Evolutionary conservation across 345 rosid genomes (phyloP).

Genomic region (Capsella bursapastoris): DNA sequence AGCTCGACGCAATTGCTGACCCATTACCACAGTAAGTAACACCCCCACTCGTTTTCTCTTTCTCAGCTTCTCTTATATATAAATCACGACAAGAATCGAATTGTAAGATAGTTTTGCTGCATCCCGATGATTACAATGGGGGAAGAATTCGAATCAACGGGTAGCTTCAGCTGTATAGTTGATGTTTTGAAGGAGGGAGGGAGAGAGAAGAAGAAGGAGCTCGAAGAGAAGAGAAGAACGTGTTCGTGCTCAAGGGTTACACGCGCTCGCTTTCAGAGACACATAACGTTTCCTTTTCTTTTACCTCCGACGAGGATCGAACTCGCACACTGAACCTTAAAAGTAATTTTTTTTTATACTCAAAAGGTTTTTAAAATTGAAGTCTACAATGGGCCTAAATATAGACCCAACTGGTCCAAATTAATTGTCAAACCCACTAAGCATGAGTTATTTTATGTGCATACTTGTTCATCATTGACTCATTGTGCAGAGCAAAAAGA

Average conservation of each 20-base stretch:
- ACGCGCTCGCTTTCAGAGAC: slow-evolving; percentile 32
- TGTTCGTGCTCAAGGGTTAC: slow-evolving; percentile 36
- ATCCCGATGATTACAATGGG: slow-evolving; percentile 10
- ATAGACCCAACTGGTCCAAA: too few relatives aligned
- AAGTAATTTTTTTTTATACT: too few relatives aligned
- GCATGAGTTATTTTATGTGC: too few relatives aligned
- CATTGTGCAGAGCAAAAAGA: too few relatives aligned
- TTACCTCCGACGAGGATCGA: not conserved
- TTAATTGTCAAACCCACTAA: too few relatives aligned
- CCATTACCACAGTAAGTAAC: slow-evolving; percentile 50
- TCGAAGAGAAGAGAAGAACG: slow-evolving; percentile 18
- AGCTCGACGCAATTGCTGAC: slow-evolving; percentile 99
- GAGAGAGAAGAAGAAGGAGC: slow-evolving; percentile 4
- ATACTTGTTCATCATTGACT: too few relatives aligned
- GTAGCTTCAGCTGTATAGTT: slow-evolving; percentile 10
- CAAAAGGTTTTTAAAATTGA: too few relatives aligned
- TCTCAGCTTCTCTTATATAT: not conserved
- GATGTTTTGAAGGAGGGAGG: slow-evolving; percentile 11
- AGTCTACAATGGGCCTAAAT: too few relatives aligned
- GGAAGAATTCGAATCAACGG: slow-evolving; percentile 4
- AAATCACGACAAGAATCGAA: not conserved
- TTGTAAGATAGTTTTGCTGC: not conserved
- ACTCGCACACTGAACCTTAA: not conserved
- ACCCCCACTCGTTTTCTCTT: not conserved
- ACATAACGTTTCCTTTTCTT: not conserved